Base-by-base conservation (phyloP, 805 yeast species). In the Grigorovia jiainica region DNA sequence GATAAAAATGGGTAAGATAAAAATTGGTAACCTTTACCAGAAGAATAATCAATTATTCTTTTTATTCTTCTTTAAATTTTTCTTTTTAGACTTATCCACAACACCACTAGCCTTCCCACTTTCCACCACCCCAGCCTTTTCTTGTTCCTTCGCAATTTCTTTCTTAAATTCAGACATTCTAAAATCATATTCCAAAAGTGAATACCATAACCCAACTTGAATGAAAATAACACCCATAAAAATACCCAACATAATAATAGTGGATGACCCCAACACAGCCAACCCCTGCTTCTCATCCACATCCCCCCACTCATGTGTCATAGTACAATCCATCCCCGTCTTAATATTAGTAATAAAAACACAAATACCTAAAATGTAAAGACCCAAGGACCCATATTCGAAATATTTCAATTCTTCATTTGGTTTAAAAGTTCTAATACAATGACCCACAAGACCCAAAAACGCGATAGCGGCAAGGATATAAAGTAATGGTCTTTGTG, bases 171-270 rank as follows among this genome's bases (percentile, higher is more conserved):
- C 45, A 20, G 51, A 55, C 39, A 67, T 50, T 56, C 71, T 63
- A 34, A 56, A 58, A 45, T 64, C 61, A 49, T 60, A 66, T 20
- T 78, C 82, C 73, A 77, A 72, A 53, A 75, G 76, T 24, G 95
- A 95, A 65, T 83, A 90, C 75, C 83, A 86, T 55, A 90, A 73
- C 30, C 97, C 97, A 41, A 76, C 79, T 67, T 92, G 97, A 51
- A 92, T 72, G 8, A 84, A 70, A 34, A 87, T 64, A n/a, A 87
- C 83, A 49, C 96, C 97, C 18, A 76, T 57, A 40, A 89, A 67
- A 15, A 83, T 69, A 41, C 86, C 60, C 7, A 83, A 76, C 50
- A 85, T 70, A 70, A 90, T 80, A 31, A 82, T 73, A 63, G 82
- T 81, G 23, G 92, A 79, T 5, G 97, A 97, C 33, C 92, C 96